Evolutionary conservation across 495 filamentous ascomycete species (phyloP), one percentile per base, ranked within the genome.

Genomic region (Trichocladium uniseriatum): DNA sequence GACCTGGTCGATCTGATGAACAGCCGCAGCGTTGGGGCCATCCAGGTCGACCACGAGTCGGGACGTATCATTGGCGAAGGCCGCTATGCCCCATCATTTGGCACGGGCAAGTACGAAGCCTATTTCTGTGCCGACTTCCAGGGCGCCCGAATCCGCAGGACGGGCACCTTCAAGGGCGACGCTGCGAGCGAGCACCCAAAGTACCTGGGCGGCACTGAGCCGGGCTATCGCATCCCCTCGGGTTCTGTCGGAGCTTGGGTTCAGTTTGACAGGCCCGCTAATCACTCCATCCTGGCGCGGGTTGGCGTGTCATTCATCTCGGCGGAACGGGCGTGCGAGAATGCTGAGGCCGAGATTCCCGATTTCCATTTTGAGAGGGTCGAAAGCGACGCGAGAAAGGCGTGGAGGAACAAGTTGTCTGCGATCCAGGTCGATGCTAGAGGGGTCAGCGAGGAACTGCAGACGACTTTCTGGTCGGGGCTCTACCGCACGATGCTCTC

Each of bases 241-340:
- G 65, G 79, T 0, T 81, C 80, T 11, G 78, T 76, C 0, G 83
- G 83, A 14, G 76, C 73, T 22, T 87, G 81, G 72, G 63, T 77
- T 6, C 71, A 79, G 40, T 83, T 87, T 56, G 56, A 79, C 18
- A 49, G 35, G 21, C 53, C 72, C 0, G 60, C 69, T 0, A 53
- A 62, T 5, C 54, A 72, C 40, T 66, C 69, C 22, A 69, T 83
- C 15, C 48, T 74, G 31, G 82, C 74, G 8, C 71, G 83, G 5
- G 81, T 85, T 1, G 83, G 82, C 0, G 59, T 86, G 3, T 86
- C 82, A 28, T 86, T 84, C 48, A 75, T 87, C 8, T 79, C 74
- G 39, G 67, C 74, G 4, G 66, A 77, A 5, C 69, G 80, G 55
- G 83, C 83, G 7, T 86, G 83, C 49, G 54, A 58, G 11, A 84